Evolutionary conservation across 257 asterid genomes (phyloP).

Genomic region (Oldenlandia corymbosa): DNA sequence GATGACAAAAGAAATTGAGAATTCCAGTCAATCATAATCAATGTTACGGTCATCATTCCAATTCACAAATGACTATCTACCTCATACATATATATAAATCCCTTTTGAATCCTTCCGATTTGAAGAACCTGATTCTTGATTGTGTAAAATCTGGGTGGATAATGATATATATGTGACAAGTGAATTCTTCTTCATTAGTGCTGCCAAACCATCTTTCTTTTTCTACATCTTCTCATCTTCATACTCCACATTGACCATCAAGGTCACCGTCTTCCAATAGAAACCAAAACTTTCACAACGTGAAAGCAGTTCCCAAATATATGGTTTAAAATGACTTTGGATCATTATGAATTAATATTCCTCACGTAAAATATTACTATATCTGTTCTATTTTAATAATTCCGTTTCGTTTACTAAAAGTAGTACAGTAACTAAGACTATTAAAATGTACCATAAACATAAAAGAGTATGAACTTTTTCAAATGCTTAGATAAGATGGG

Average conservation of each 20-base stretch:
- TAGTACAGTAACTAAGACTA: too few species aligned
- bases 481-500: too few species aligned
- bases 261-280: not conserved
- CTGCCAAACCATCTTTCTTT: constrained; percentile 13
- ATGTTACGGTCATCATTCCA: not conserved
- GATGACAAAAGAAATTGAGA: too few species aligned
- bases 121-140: constrained; percentile 4
- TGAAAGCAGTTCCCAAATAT: not conserved
- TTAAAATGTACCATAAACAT: too few species aligned
- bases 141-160: not conserved
- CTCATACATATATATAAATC: too few species aligned
- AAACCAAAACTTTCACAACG: not conserved
- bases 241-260: constrained; percentile 4
- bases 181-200: constrained; percentile 4
- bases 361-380: too few species aligned
- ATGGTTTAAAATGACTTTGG: not conserved
- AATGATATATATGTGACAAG: too few species aligned
- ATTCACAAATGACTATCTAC: not conserved
- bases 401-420: too few species aligned
- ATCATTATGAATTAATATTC: too few species aligned
- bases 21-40: too few species aligned
- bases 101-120: not conserved
- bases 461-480: too few species aligned
- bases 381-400: too few species aligned
- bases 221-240: not conserved